Percentiles rank a stretch among this genome's conserved stretches.
These are phyloP conservation scores for Dendrobium catenatum DNA, from an alignment of 106 monocot genomes.

Conservation along the genomic window DNA sequence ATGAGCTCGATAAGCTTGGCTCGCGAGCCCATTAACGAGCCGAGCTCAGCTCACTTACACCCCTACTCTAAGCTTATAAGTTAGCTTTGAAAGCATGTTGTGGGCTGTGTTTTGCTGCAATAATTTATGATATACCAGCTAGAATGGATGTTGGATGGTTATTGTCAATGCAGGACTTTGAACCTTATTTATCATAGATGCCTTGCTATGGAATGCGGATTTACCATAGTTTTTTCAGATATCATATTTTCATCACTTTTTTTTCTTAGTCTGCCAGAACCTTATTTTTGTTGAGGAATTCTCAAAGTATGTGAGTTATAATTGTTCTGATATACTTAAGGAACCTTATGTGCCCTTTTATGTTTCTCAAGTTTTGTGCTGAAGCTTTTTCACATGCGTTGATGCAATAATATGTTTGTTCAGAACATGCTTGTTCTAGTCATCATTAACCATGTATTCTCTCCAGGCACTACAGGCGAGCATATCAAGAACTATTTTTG, in stretches of 20 bases:
- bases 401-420: not conserved
- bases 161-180: not conserved
- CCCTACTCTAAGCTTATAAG: not conserved
- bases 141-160: not conserved
- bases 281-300: not conserved
- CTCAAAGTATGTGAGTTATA: not conserved
- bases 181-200: not conserved
- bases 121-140: not conserved
- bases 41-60: too few species aligned
- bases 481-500: conserved; percentile 68
- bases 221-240: not conserved
- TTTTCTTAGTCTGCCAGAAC: not conserved
- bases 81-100: not conserved
- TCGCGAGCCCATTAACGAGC: too few species aligned
- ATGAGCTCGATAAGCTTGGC: too few species aligned
- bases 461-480: conserved; percentile 71
- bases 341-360: not conserved
- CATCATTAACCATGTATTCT: not conserved
- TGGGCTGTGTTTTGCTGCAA: not conserved
- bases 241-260: not conserved
- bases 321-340: not conserved
- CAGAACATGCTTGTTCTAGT: not conserved
- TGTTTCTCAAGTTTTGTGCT: not conserved
- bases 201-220: not conserved
- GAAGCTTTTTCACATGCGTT: not conserved